phyloP scores from a whole-genome alignment of 148 eudicot species.

The Linanthus parryae region DNA sequence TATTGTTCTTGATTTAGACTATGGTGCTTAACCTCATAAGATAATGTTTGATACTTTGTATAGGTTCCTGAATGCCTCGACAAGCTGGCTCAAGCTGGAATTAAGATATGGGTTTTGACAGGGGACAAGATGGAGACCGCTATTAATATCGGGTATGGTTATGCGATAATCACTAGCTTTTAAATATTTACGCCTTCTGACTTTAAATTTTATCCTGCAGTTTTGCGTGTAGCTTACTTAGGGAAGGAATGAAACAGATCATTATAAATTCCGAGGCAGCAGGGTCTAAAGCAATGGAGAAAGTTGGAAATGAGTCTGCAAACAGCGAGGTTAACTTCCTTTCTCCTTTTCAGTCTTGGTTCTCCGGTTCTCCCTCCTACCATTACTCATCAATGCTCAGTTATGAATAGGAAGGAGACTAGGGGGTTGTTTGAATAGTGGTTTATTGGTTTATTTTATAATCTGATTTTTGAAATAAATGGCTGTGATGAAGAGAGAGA shows the following conservation, averaged over 20 bases:
- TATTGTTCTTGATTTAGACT: background rate
- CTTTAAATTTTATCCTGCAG: slow-evolving; percentile 17
- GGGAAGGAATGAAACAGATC: slow-evolving; percentile 67
- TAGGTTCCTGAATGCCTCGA: slow-evolving; percentile 73
- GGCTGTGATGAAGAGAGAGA: too few relatives aligned
- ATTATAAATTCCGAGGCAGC: slow-evolving; percentile 37
- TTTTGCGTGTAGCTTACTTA: slow-evolving; percentile 56
- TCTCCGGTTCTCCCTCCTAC: too few relatives aligned
- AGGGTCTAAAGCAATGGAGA: slow-evolving; percentile 28
- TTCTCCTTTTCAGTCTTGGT: too few relatives aligned
- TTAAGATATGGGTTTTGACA: slow-evolving; percentile 64
- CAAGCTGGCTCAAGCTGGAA: slow-evolving; percentile 65
- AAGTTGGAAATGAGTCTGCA: slow-evolving; percentile 33
- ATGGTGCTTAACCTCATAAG: background rate
- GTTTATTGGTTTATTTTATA: too few relatives aligned
- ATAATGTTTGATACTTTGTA: background rate
- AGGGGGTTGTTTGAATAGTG: too few relatives aligned
- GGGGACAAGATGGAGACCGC: slow-evolving; percentile 81
- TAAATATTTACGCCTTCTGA: background rate
- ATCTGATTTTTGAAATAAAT: too few relatives aligned
- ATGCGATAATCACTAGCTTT: background rate
- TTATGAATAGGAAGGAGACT: too few relatives aligned
- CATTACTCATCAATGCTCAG: too few relatives aligned
- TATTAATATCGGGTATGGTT: slow-evolving; percentile 53
- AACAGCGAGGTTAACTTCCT: slow-evolving; percentile 20